Evolutionary conservation across 352 stramenopile genomes (phyloP), one percentile per base, ranked within the genome.

Genomic region (Globisporangium irregulare): DNA sequence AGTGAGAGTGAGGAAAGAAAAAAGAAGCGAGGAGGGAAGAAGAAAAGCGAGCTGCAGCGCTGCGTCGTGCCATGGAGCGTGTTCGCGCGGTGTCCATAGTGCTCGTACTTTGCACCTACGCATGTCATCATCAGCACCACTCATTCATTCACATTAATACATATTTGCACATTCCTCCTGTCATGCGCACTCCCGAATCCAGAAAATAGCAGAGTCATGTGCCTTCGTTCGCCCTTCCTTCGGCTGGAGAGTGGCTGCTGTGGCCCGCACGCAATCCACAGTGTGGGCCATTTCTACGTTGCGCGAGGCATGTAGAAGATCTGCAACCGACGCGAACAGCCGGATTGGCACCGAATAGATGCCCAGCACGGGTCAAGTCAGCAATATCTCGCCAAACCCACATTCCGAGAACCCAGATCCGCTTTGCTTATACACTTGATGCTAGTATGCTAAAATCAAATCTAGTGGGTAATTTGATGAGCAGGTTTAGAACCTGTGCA

Each of bases 241-340:
- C 36, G 36, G 10, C 15, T 46, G 38, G 38, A 46, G 38, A 20
- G 38, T 38, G 32, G 32, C 32, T 38, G 8, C 32, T 38, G 32
- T 38, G 36, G 10, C 36, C 10, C 36, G 2, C 36, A 15, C 9
- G 4, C 36, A 41, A 10, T 41, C 36, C 36, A 7, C 14, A 48
- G n/a, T 22, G 36, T 20, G 43, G 18, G 2, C 18, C 43, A 51
- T 51, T 51, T 24, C 18, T 46, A 18, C 27, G 29, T 43, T 46
- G 18, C 29, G 10, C 55, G 18, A 60, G 55, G 29, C 18, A 15
- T 60, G 55, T 60, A 60, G 55, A 60, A 60, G 54, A 29, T 59
- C 54, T 41, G 24, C 29, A 3, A 20, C 29, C 43, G 55, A 46
- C 55, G 27, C 27, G 27, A 59, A 9, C 51, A 36, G 24, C 25